A percentile compares a stretch with the other conserved stretches of the same genome.
phyloP scores from a whole-genome alignment of 2,329 filamentous ascomycete species.

The Colletotrichum chrysophilum region DNA sequence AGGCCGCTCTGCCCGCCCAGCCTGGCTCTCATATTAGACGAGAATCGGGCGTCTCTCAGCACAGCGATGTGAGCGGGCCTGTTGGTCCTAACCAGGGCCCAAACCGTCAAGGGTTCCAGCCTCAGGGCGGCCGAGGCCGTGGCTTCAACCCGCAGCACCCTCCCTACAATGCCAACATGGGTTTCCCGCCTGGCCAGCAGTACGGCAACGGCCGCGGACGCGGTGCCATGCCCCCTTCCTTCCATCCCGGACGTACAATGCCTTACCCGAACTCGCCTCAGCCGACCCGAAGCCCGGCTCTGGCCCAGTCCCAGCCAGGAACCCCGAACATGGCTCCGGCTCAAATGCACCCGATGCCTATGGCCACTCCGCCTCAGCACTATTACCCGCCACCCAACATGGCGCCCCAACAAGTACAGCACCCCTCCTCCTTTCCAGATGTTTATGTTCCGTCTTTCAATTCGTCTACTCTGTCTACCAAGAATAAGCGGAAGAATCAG shows the following conservation, averaged over 20 bases:
- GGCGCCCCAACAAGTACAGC: constrained; percentile 65
- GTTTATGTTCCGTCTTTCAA: constrained; percentile 30
- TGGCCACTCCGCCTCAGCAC: constrained; percentile 67
- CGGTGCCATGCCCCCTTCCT: constrained; percentile 51
- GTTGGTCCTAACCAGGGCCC: constrained; percentile 63
- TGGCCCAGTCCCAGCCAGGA: constrained; percentile 68
- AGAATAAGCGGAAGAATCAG: constrained; percentile 49
- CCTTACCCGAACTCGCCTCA: constrained; percentile 70
- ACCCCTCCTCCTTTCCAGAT: constrained; percentile 43
- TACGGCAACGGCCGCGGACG: constrained; percentile 53
- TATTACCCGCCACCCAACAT: constrained; percentile 60
- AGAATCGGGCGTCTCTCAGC: constrained; percentile 60
- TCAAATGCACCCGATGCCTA: constrained; percentile 65
- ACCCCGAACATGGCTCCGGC: constrained; percentile 72
- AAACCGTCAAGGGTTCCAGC: constrained; percentile 59
- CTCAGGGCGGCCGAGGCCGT: constrained; percentile 55
- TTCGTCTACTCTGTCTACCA: constrained; percentile 31
- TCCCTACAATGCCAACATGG: constrained; percentile 47
- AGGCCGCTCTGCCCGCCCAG: constrained; percentile 65
- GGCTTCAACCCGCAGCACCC: constrained; percentile 53
- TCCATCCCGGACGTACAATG: constrained; percentile 44
- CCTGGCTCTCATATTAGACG: constrained; percentile 79
- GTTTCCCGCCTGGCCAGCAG: constrained; percentile 46
- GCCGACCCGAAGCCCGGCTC: constrained; percentile 68
- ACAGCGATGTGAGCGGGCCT: constrained; percentile 70